Evolutionary conservation across 2,329 filamentous ascomycete genomes (phyloP), one percentile per base, ranked within the genome.

Genomic region (Penicillium paneum): DNA sequence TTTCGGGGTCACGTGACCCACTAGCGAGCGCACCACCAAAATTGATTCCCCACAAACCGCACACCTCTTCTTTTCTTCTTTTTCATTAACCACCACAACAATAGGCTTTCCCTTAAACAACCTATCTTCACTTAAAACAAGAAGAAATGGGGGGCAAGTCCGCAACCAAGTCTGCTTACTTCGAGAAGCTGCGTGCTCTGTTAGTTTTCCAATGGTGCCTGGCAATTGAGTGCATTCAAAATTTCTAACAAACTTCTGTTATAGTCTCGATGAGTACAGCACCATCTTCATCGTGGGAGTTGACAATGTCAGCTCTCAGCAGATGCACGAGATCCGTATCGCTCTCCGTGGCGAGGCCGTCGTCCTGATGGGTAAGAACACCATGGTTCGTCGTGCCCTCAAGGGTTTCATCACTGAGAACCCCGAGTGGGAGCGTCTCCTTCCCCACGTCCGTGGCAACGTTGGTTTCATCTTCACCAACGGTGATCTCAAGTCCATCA

Each of bases 391-490:
- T 78, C 92, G 94, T 83, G 95, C 94, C 71, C 84, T 99, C 76
- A 96, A 93, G 84, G 93, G 90, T 76, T 96, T 99, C 83, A 76
- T 97, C 71, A 50, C 70, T 78, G 94, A 99, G 74, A 83, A 86
- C 77, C 93, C 94, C 72, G 94, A 99, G 83, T 99, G 95, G 83
- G 94, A 97, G 85, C 91, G 92, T 78, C 89, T 99, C 66, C 88
- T 99, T 69, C 92, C 95, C 69, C 87, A 88, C 82, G 89, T 99
- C 82, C 92, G 87, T 83, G 94, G 94, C 77, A 99, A 99, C 81
- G 87, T 99, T 75, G 94, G 94, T 75, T 96, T 99, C 84, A 91
- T 99, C 81, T 99, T 99, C 89, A 99, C 94, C 87, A 99, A 97
- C 83, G 79, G 73, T 64, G 94, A 99, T 69, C 86, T 99, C 71